Base-by-base conservation (phyloP, 2,329 filamentous ascomycete species). In the Penicillium sclerotiorum region DNA sequence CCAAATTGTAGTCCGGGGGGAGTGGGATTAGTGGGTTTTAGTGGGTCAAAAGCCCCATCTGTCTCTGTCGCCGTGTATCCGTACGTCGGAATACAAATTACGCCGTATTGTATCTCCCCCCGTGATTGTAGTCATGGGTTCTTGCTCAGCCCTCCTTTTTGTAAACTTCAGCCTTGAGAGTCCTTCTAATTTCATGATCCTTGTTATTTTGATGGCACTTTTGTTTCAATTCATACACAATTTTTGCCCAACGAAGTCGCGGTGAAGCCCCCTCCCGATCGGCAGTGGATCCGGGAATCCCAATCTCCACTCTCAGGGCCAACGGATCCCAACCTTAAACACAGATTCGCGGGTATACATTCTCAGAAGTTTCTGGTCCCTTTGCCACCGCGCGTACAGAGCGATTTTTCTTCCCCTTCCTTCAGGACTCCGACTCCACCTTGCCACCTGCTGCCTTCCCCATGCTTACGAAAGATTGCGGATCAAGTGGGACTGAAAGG, bases 1-100 rank as follows among this genome's bases (percentile, higher is more conserved):
- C 38, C 22, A 55, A 58, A n/a, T n/a, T n/a, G n/a, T n/a, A n/a
- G 52, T 54, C 45, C 47, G 58, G 59, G 56, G 61, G 56, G 18
- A 25, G 36, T 15, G 18, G 36, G 30, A 28, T 28, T 15, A 27
- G 27, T 40, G 43, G 36, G 33, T 45, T n/a, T n/a, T n/a, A n/a
- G n/a, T n/a, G n/a, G n/a, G n/a, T n/a, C n/a, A n/a, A n/a, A n/a
- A n/a, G n/a, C n/a, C n/a, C n/a, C n/a, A n/a, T n/a, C n/a, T n/a
- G n/a, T n/a, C n/a, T n/a, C n/a, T n/a, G n/a, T n/a, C n/a, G n/a
- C n/a, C n/a, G n/a, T n/a, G n/a, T n/a, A n/a, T n/a, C n/a, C n/a
- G n/a, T n/a, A n/a, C n/a, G n/a, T n/a, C n/a, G n/a, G n/a, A n/a
- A n/a, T n/a, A n/a, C n/a, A n/a, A n/a, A n/a, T n/a, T n/a, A n/a